Evolutionary conservation across 2,329 filamentous ascomycete species (phyloP), one percentile per base, ranked within the genome.

Genomic region (Talaromyces sp.): DNA sequence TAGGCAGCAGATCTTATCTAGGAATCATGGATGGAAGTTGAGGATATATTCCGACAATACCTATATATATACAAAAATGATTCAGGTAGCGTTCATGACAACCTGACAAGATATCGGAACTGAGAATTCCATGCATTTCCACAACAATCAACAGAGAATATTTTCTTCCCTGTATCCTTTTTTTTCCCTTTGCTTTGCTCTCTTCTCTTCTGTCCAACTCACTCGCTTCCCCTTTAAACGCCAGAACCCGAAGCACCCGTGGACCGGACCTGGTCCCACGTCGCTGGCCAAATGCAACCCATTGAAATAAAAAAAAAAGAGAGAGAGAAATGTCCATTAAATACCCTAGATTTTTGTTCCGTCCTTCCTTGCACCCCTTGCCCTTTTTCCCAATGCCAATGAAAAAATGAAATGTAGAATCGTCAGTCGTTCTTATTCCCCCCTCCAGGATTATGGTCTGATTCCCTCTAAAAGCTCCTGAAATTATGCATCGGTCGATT

Each of bases 231-330:
- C 39, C 43, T 56, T 17, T 33, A 28, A 56, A 56, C 54, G 45
- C 54, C 54, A 50, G 43, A 37, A 56, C 43, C 25, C 54, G 48
- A 48, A 56, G 43, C 43, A 33, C n/a, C n/a, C n/a, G n/a, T n/a
- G n/a, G n/a, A n/a, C 35, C 40, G 53, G 37, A 55, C 41, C 41
- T 39, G 21, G 41, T 46, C 41, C 33, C 41, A 48, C 41, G 33
- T 48, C 53, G 54, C 54, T 50, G 22, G 54, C 54, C 39, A 48
- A 56, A 56, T 56, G 54, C 54, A 56, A 46, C 21, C 31, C 41
- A 51, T n/a, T 58, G 37, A 61, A 57, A 55, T 22, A 33, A 25
- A 22, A 41, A 53, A 25, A 15, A 17, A 46, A 57, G n/a, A n/a
- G n/a, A 54, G 25, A 56, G 41, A 48, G 25, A 8, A 35, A 48